Percentiles rank a stretch among this genome's conserved stretches.
Conservation (phyloP, 441 rosid genomes). For the Eutrema salsugineum region DNA sequence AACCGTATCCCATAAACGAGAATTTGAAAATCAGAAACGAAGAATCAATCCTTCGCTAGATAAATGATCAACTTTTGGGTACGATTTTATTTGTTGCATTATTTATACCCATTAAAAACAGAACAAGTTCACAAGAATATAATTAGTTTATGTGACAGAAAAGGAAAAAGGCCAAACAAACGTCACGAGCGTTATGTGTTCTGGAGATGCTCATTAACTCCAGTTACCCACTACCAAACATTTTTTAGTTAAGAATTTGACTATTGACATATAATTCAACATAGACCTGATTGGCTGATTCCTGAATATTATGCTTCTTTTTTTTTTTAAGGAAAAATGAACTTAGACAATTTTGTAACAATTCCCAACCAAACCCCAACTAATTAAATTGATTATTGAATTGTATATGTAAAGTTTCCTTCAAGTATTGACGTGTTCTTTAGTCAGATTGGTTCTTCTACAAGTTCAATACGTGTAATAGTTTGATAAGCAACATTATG, state of each 20-base stretch:
- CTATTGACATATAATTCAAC: conserved; percentile 18
- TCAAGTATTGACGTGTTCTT: conserved; percentile 16
- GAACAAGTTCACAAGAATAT: background rate
- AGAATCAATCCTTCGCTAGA: background rate
- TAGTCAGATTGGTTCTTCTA: conserved; percentile 14
- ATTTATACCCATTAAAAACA: background rate
- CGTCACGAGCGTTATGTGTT: conserved; percentile 26
- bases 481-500: conserved; percentile 22
- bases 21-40: background rate
- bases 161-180: conserved; percentile 24
- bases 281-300: background rate
- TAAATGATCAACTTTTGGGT: background rate
- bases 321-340: background rate
- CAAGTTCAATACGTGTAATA: conserved; percentile 17
- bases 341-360: background rate
- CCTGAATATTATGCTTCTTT: background rate
- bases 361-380: conserved; percentile 29
- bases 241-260: background rate
- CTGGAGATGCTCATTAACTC: conserved; percentile 14
- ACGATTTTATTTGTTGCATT: background rate
- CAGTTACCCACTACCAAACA: conserved; percentile 27
- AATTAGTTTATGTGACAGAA: conserved; percentile 3
- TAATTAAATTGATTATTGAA: background rate
- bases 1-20: background rate
- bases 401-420: conserved; percentile 7